Evolutionary conservation across 345 rosid genomes (phyloP).

Genomic region (Punica granatum): DNA sequence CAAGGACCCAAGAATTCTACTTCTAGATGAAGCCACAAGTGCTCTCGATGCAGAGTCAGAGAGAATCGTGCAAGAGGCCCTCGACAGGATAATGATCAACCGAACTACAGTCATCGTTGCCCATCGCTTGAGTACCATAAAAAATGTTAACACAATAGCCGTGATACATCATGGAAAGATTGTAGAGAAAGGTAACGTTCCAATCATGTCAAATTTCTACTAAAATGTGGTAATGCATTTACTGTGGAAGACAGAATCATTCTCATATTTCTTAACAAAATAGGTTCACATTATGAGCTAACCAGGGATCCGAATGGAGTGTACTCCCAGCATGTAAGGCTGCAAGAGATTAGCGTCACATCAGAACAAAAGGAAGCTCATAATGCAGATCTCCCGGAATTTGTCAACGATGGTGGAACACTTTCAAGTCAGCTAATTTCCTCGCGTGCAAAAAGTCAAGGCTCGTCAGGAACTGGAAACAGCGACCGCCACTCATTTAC

Average conservation of each 20-base stretch:
- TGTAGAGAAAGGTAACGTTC: constrained; percentile 34
- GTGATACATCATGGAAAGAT: constrained; percentile 32
- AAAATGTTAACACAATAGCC: constrained; percentile 26
- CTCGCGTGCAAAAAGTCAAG: constrained; percentile 17
- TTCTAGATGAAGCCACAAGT: constrained; percentile 43
- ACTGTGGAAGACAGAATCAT: background rate
- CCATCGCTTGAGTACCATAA: constrained; percentile 35
- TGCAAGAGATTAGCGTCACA: constrained; percentile 26
- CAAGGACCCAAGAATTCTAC: constrained; percentile 35
- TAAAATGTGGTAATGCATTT: background rate
- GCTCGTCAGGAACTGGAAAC: constrained; percentile 36
- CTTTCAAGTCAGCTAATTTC: constrained; percentile 22
- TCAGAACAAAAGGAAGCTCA: constrained; percentile 10
- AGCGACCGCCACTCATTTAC: constrained; percentile 26
- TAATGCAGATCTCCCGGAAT: constrained; percentile 12
- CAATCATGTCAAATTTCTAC: background rate
- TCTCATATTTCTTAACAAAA: background rate
- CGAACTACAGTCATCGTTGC: constrained; percentile 36
- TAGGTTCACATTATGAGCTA: constrained; percentile 35
- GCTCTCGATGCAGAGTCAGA: constrained; percentile 46
- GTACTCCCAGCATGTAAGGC: constrained; percentile 27
- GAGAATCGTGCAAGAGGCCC: constrained; percentile 37
- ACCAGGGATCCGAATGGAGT: constrained; percentile 32
- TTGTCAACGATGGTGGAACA: constrained; percentile 8
- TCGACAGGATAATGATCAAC: constrained; percentile 31